Evolutionary conservation across 768 basidiomycete genomes (phyloP).

Genomic region (Pisolithus tinctorius): DNA sequence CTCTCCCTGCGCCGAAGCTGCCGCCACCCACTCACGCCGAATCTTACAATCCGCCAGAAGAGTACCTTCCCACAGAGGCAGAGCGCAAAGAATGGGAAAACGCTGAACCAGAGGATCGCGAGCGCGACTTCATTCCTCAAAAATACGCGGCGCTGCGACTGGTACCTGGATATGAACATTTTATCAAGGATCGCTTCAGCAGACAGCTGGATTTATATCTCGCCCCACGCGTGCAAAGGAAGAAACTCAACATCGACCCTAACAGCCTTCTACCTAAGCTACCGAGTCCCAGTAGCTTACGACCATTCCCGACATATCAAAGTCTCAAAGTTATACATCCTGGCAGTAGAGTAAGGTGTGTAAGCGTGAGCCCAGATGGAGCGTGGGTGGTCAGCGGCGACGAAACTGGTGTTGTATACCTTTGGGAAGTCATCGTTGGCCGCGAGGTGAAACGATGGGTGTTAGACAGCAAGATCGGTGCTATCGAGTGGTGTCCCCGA

Average conservation of each 20-base stretch:
- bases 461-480: slow-evolving; percentile 71
- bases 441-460: slow-evolving; percentile 84
- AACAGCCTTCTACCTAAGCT: slow-evolving; percentile 88
- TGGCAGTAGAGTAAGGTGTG: slow-evolving; percentile 60
- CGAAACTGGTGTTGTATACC: slow-evolving; percentile 75
- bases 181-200: slow-evolving; percentile 90
- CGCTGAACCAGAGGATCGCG: slow-evolving; percentile 81
- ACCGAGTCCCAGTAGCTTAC: slow-evolving; percentile 84
- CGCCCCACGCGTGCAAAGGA: slow-evolving; percentile 84
- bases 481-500: slow-evolving; percentile 92
- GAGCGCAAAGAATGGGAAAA: slow-evolving; percentile 82
- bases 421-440: slow-evolving; percentile 92
- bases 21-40: slow-evolving; percentile 89
- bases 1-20: slow-evolving; percentile 89
- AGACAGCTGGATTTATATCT: slow-evolving; percentile 95
- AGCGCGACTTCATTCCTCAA: slow-evolving; percentile 81
- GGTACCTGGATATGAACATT: slow-evolving; percentile 86
- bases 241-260: slow-evolving; percentile 88
- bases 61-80: slow-evolving; percentile 82
- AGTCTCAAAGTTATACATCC: slow-evolving; percentile 67
- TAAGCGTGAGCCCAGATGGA: slow-evolving; percentile 82
- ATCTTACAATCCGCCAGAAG: slow-evolving; percentile 97
- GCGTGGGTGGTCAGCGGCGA: slow-evolving; percentile 90
- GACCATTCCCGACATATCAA: slow-evolving; percentile 88
- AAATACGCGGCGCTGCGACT: slow-evolving; percentile 81